Conservation (phyloP, 768 basidiomycete genomes). For the Termitomyces heimii region DNA sequence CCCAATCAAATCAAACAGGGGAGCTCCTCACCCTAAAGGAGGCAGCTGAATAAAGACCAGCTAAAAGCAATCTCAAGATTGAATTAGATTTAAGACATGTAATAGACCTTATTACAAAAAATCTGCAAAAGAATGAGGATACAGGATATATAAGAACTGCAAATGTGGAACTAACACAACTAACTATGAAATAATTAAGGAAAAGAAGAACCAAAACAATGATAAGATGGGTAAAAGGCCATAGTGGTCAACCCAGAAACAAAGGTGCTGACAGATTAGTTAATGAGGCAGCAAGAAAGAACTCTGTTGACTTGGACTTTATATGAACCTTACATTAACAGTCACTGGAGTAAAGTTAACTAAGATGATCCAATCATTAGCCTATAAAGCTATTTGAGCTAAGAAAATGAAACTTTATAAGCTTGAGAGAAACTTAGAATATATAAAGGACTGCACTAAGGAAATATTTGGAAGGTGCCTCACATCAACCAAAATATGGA, state of each 20-base stretch:
- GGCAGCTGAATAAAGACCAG: too few species aligned
- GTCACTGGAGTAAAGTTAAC: too few species aligned
- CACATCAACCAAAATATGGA: background rate
- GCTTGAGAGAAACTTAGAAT: too few species aligned
- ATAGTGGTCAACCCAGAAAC: background rate
- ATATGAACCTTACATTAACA: too few species aligned
- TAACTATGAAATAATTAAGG: background rate
- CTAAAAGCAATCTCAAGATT: too few species aligned
- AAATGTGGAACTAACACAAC: background rate
- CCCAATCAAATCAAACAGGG: too few species aligned
- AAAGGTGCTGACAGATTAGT: background rate
- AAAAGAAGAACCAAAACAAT: background rate
- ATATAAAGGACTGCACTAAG: background rate
- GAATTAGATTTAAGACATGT: background rate
- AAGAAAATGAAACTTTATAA: too few species aligned
- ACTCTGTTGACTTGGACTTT: too few species aligned
- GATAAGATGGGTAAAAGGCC: background rate
- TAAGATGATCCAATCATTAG: too few species aligned
- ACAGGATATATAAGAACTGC: background rate
- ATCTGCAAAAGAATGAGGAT: background rate
- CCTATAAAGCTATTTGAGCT: too few species aligned
- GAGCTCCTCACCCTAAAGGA: too few species aligned
- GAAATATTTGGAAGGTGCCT: background rate
- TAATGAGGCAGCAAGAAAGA: too few species aligned
- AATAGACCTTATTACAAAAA: background rate